phyloP scores from a whole-genome alignment of 331 rosid species.

The Spiraea crenata region DNA sequence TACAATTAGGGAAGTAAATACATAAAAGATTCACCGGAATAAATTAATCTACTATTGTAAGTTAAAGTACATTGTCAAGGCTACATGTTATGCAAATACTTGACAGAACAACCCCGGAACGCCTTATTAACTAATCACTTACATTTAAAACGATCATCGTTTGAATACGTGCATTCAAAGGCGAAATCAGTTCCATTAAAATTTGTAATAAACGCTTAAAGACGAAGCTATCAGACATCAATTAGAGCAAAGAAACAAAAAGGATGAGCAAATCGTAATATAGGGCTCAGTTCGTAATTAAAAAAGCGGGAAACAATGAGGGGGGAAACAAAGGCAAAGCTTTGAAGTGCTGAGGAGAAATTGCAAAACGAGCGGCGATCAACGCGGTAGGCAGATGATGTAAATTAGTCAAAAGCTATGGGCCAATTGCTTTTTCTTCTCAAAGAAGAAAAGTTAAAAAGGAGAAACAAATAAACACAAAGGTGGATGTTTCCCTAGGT shows the following conservation, averaged over 20 bases:
- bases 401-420: slow-evolving; percentile 41
- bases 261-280: background rate
- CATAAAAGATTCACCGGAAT: too few relatives aligned
- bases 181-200: background rate
- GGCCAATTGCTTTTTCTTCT: slow-evolving; percentile 19
- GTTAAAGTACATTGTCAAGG: too few relatives aligned
- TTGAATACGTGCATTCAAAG: too few relatives aligned
- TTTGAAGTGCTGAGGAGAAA: background rate
- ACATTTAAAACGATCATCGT: too few relatives aligned
- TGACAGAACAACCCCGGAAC: too few relatives aligned
- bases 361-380: slow-evolving; percentile 45
- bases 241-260: background rate
- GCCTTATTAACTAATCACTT: too few relatives aligned
- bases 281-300: background rate
- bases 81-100: too few relatives aligned
- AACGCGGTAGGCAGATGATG: slow-evolving; percentile 31
- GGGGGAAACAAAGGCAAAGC: background rate
- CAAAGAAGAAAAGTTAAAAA: slow-evolving; percentile 36
- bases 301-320: background rate
- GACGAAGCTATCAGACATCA: background rate
- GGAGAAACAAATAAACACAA: background rate
- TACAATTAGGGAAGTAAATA: too few relatives aligned
- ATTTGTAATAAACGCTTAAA: background rate
- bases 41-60: too few relatives aligned
- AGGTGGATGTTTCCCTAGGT: slow-evolving; percentile 51